phyloP scores from a whole-genome alignment of 2,329 filamentous ascomycete genomes.

The Alternaria sp. region DNA sequence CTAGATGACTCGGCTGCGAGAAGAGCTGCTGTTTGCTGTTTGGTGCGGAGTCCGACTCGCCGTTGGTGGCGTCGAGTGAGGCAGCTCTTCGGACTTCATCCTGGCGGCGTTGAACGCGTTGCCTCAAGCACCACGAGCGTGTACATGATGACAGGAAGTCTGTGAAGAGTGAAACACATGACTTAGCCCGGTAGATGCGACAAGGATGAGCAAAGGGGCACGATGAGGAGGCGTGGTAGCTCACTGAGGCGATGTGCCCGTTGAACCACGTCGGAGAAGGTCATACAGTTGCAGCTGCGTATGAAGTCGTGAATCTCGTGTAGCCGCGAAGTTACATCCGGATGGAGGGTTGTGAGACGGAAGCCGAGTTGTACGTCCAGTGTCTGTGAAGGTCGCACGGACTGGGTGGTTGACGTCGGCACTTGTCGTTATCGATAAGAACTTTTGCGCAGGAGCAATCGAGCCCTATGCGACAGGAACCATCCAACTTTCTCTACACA shows the following conservation, averaged over 20 bases:
- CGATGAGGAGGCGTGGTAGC: neutral
- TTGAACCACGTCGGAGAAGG: neutral
- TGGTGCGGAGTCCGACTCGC: neutral
- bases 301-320: neutral
- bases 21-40: neutral
- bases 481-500: neutral
- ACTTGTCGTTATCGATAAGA: constrained; percentile 18
- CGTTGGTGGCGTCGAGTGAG: neutral
- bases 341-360: neutral
- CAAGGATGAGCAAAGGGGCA: neutral
- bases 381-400: neutral
- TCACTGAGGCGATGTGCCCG: neutral
- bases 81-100: neutral
- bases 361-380: neutral
- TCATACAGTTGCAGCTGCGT: neutral
- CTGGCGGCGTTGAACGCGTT: neutral
- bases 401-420: neutral
- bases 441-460: constrained; percentile 1
- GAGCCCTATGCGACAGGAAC: neutral
- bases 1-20: neutral
- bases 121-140: neutral
- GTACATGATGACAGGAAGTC: neutral
- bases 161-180: neutral
- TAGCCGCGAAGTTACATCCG: neutral
- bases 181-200: neutral